Evolutionary conservation across 73 alveolate genomes (phyloP), one percentile per base, ranked within the genome.

Genomic region (Breviolum minutum): DNA sequence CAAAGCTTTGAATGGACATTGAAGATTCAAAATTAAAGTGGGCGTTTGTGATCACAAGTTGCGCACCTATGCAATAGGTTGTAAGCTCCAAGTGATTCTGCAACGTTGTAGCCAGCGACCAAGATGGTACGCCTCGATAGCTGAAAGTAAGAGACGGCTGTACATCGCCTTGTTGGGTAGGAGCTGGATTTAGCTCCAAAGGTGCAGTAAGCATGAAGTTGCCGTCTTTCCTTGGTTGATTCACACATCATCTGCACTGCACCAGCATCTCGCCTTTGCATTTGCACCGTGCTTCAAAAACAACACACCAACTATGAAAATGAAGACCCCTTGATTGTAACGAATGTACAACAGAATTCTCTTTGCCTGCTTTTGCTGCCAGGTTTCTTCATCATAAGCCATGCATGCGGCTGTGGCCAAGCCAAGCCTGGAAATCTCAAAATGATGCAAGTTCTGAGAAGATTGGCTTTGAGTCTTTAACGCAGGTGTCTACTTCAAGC

Each of bases 161-260:
- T 70, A 87, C 83, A 29, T 87, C 62, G 63, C 79, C 82, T 26
- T 66, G 76, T n/a, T 64, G 69, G 76, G 95, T 70, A 87, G 95
- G 82, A 87, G 95, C 95, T 3, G 95, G 95, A 69, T 87, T 87
- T 64, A 87, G 64, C 83, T 87, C 95, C 95, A 87, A 32, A 66
- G 95, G 95, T 66, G 95, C 95, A 63, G 95, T 87, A 66, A 87
- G 95, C 95, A 87, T 87, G 30, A 87, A 87, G 64, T 87, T 87
- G 95, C 95, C 95, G 66, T 87, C 95, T 62, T 87, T 87, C 95
- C 95, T 87, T 16, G 40, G 89, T 12, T 81, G 68, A 74, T 24
- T 22, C n/a, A 19, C 2, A 6, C 5, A 24, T 19, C 85, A 22
- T 24, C 16, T 74, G 48, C 54, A 40, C 16, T 74, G 48, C 54